Base-by-base conservation (phyloP, 2,329 filamentous ascomycete genomes). In the Orbilia ellipsospora region DNA sequence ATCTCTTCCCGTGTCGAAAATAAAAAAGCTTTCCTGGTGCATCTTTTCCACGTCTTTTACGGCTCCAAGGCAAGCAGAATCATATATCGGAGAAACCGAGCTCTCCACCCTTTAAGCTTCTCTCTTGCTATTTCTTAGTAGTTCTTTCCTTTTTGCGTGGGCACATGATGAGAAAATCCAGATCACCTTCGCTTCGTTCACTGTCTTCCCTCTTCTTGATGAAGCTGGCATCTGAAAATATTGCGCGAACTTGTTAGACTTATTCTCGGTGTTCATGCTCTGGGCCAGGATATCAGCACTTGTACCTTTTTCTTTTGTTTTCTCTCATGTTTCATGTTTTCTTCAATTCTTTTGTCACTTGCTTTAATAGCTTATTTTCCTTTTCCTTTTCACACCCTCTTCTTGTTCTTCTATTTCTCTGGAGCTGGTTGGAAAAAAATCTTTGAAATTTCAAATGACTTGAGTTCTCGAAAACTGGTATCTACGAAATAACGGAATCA, bases 211-310 rank as follows among this genome's bases (percentile, higher is more conserved):
- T 75, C 72, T 75, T 75, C 72, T 75, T 75, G 72, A 75, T 69
- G 72, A 75, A 75, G 72, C 72, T 75, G 72, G 72, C 72, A 75
- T 75, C 64, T 75, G 72, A 75, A 74, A 75, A 75, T 75, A 69
- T 69, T 75, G 72, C 64, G 70, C 72, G 64, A 75, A 75, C 64
- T 75, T 75, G 72, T 75, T 75, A 75, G 72, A 75, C 72, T 75
- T 75, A 75, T 69, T 74, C 70, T 75, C 72, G 72, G 72, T 75
- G 72, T 75, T 75, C 72, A 75, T 75, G 72, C 72, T 75, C 57
- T 75, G 72, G 72, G 72, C 72, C 72, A 75, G 72, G 72, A 75
- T 75, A 75, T 75, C 72, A 75, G 60, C 64, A 68, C 54, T 64
- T 70, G 66, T 70, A 70, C 57, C 57, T 60, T 68, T 59, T 75